Base-by-base conservation (phyloP, 177 flowering plant genomes). In the Tripterygium wilfordii region DNA sequence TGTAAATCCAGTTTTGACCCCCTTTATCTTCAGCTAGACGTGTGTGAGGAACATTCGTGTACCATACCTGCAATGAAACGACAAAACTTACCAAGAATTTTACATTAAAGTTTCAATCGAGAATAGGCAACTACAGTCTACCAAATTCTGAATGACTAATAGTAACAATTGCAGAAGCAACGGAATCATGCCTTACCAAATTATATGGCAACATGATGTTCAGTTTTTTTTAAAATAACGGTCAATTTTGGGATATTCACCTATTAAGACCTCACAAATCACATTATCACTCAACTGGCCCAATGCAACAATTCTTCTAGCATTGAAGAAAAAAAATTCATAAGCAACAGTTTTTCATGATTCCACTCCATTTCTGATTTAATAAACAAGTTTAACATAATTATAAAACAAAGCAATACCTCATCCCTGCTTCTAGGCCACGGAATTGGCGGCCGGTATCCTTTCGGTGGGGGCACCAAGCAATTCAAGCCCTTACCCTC, bases 371-470 rank as follows among this genome's bases (percentile, higher is more conserved):
- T 27, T 27, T 29, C 32, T 28, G 26, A 14, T 16, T 18, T 21
- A 10, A 18, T 5, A 38, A 39, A 36, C 18, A 30, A 36, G 45
- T 36, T 40, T 26, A 42, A 46, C 21, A 30, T 29, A 43, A 10
- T 24, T 4, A 25, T 46, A 46, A 13, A 12, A 17, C 23, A 52
- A 39, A 36, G 10, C 0, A 30, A 53, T 53, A 75, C 84, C 79
- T 61, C 65, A 42, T 78, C 78, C 35, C 78, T 45, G 46, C 84
- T 72, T 36, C 51, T 37, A 0, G 84, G 81, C 84, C 84, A 78
- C 0, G 68, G 76, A 5, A 78, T 65, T 0, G 66, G 68, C 8
- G 3, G 29, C 49, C 36, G 30, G 53, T 75, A 78, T 10, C 68
- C 66, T 40, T 53, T 45, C 0, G 84, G 84, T 22, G 27, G 32